Evolutionary conservation across 345 rosid genomes (phyloP).

Genomic region (Garcia nutans): DNA sequence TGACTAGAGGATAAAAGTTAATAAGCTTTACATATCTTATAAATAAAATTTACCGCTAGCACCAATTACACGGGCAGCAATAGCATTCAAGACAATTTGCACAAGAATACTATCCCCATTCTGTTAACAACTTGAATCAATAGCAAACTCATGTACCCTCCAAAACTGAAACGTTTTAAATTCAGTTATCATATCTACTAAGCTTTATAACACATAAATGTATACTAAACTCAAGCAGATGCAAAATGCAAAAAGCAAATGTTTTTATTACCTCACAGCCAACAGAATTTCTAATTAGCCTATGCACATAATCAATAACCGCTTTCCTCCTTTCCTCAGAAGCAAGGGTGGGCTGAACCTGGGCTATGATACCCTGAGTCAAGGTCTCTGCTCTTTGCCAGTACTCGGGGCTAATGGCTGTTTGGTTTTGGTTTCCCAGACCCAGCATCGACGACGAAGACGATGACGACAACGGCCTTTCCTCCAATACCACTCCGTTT

Average conservation of each 20-base stretch:
- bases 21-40: not conserved
- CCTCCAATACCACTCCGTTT: conserved; percentile 39
- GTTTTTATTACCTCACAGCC: conserved; percentile 31
- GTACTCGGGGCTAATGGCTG: not conserved
- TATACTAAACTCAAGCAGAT: not conserved
- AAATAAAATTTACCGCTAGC: not conserved
- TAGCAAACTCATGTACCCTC: not conserved
- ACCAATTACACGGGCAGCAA: not conserved
- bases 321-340: conserved; percentile 23
- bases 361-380: conserved; percentile 19
- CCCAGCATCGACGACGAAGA: conserved; percentile 4
- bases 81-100: not conserved
- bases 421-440: too few relatives aligned
- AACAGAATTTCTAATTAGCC: conserved; percentile 24
- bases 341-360: conserved; percentile 28
- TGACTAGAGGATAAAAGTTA: not conserved
- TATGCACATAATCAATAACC: conserved; percentile 28
- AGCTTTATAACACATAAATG: not conserved
- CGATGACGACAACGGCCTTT: conserved; percentile 41
- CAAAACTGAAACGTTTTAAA: too few relatives aligned
- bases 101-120: not conserved
- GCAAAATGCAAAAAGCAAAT: not conserved
- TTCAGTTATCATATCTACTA: not conserved
- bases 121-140: not conserved
- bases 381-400: conserved; percentile 27